Evolutionary conservation across 192 early-diverging fungal genomes (phyloP).

Genomic region (Coemansia reversa): DNA sequence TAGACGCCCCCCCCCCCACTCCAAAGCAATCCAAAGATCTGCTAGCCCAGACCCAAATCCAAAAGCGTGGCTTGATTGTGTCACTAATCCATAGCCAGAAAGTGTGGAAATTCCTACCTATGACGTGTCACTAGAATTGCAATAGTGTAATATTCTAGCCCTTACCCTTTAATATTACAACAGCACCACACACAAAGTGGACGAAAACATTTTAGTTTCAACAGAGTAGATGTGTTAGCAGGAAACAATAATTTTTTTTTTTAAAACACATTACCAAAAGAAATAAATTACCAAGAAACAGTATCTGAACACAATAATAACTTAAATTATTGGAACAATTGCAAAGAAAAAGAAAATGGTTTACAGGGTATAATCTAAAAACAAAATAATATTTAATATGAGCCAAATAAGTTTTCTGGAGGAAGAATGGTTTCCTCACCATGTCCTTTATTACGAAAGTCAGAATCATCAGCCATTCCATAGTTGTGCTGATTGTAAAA

Average conservation of each 20-base stretch:
- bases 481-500: slow-evolving; percentile 7
- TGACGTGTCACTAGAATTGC: neutral
- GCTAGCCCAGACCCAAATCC: neutral
- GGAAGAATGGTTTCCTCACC: neutral
- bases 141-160: too few species aligned
- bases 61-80: neutral
- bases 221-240: too few species aligned
- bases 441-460: neutral
- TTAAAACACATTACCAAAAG: too few species aligned
- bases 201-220: too few species aligned
- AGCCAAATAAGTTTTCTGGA: neutral
- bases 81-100: neutral
- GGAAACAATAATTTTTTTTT: too few species aligned
- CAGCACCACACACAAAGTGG: too few species aligned
- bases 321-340: too few species aligned
- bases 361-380: neutral
- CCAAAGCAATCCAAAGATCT: neutral
- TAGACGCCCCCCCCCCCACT: neutral
- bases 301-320: too few species aligned
- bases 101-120: neutral
- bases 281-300: too few species aligned
- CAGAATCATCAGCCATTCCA: neutral
- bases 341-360: too few species aligned
- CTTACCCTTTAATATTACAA: too few species aligned
- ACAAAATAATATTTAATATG: neutral